phyloP scores from a whole-genome alignment of 306 rosid genomes.

The Vigna mungo region DNA sequence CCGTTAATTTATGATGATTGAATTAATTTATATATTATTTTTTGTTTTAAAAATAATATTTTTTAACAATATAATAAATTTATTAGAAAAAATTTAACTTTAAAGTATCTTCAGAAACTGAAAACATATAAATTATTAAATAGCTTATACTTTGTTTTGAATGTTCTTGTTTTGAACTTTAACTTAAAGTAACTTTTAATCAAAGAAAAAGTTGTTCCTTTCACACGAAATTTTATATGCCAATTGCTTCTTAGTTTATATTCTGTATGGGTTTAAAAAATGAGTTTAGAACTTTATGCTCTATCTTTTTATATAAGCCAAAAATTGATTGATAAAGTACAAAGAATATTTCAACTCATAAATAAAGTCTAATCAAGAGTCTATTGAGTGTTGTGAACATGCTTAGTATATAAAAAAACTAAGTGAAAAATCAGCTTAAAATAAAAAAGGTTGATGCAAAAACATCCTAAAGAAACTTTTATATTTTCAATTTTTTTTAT shows the following conservation, averaged over 20 bases:
- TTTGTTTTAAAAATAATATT: too few species aligned
- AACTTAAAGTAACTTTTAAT: not conserved
- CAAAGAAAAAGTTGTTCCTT: not conserved
- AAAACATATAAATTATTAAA: not conserved
- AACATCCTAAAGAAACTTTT: not conserved
- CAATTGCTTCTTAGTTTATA: not conserved
- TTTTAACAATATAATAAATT: not conserved
- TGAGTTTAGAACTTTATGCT: not conserved
- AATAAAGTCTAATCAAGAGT: not conserved
- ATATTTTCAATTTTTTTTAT: too few species aligned
- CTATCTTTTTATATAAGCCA: constrained; percentile 10
- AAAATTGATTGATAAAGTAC: not conserved
- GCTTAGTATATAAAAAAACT: not conserved
- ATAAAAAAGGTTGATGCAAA: not conserved
- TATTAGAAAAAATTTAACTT: not conserved
- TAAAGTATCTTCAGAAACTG: not conserved
- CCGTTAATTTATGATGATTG: too few species aligned
- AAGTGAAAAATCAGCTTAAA: not conserved
- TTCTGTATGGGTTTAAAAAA: not conserved
- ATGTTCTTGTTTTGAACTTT: not conserved
- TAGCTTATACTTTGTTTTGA: not conserved
- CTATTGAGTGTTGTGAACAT: not conserved
- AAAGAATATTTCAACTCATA: constrained; percentile 2
- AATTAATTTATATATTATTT: too few species aligned
- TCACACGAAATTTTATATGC: not conserved